These are phyloP conservation scores for Podila epigama DNA, from an alignment of 192 early-diverging fungal genomes.

Conservation along the genomic window DNA sequence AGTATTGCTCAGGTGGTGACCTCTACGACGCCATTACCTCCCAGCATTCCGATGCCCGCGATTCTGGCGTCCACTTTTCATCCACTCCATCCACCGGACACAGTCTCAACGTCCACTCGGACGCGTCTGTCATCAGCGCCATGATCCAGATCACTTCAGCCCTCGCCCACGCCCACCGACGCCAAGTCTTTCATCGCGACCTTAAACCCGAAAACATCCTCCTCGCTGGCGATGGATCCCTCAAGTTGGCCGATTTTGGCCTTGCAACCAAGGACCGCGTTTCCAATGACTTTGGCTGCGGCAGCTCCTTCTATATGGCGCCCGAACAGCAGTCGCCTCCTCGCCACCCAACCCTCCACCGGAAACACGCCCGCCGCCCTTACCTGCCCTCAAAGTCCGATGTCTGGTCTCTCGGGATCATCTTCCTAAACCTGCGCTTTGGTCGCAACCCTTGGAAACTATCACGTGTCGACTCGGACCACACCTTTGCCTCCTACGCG, in stretches of 20 bases:
- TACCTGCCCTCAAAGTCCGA: conserved; percentile 80
- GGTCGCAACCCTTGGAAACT: conserved; percentile 86
- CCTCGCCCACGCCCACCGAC: conserved; percentile 25
- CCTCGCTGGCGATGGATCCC: conserved; percentile 62
- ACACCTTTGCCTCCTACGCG: conserved; percentile 78
- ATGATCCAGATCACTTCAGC: conserved; percentile 73
- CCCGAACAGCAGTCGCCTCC: conserved; percentile 74
- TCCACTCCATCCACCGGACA: conserved; percentile 2
- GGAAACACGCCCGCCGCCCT: conserved; percentile 37
- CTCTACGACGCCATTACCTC: conserved; percentile 94
- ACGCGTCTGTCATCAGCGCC: conserved; percentile 66
- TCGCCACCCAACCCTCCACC: conserved; percentile 33
- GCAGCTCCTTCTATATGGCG: conserved; percentile 70
- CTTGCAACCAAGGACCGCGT: conserved; percentile 83
- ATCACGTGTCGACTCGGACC: conserved; percentile 69
- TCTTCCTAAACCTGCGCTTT: conserved; percentile 87
- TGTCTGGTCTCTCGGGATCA: conserved; percentile 89
- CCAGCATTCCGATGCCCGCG: conserved; percentile 62
- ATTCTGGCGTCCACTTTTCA: conserved; percentile 52
- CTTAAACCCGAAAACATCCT: conserved; percentile 87
- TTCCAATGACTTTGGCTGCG: conserved; percentile 89
- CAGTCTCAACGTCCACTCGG: conserved; percentile 37
- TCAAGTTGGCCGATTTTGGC: conserved; percentile 95
- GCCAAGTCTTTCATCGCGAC: conserved; percentile 89
- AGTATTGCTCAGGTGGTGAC: conserved; percentile 92